Evolutionary conservation across 805 yeast genomes (phyloP), one percentile per base, ranked within the genome.

Genomic region (Debaryomyces tyrocola): DNA sequence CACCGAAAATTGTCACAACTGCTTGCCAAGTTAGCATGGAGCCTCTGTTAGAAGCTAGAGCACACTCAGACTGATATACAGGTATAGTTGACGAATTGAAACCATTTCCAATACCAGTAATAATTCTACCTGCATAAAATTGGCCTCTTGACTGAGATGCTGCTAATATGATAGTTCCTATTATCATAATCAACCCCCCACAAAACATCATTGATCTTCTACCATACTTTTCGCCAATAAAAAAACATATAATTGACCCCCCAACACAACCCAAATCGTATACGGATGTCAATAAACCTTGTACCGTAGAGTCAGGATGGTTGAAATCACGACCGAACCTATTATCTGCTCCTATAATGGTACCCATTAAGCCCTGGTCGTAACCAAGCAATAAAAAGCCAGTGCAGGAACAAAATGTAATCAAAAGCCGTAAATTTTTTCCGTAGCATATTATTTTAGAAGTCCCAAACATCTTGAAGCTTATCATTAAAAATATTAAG

Each of bases 71-170:
- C 58, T 70, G 77, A 76, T 74, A 73, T 41, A 69, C 73, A 29
- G 77, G 77, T 44, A 73, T 68, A 45, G 74, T 66, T 45, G 77
- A 73, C 37, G 77, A 67, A 58, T 70, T 65, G 49, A 70, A 53
- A 45, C 71, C 74, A 50, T 67, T 70, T 57, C 77, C 74, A 38
- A 70, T 49, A 54, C 73, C 74, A 40, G 82, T 77, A 24, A 80
- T 62, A 45, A 77, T 75, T 56, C 82, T 66, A n/a, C 82, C 82
- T 51, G 84, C 67, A 44, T 87, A 81, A 49, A 88, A 83, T 62
- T 85, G 91, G 36, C 87, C 91, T 48, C 83, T 66, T 39, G 82
- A 79, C 77, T 75, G 71, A 6, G 77, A 61, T 34, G 72, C 43
- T 17, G 60, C 61, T 33, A 75, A 70, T 34, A 74, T 64, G 31